Evolutionary conservation across 1,284 basidiomycete species (phyloP).

Genomic region (Pascua sp.): DNA sequence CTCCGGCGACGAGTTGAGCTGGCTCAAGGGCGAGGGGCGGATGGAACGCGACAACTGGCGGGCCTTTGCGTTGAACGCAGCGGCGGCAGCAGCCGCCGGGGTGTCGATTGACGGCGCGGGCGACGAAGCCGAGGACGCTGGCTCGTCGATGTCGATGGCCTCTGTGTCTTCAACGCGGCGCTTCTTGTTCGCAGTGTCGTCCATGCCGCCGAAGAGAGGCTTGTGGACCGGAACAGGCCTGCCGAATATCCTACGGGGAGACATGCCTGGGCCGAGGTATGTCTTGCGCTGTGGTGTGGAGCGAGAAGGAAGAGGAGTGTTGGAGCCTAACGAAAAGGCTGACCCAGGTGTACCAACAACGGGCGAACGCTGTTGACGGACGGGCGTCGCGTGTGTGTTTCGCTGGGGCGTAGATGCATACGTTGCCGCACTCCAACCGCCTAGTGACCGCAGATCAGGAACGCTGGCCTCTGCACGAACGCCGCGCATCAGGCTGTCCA

Average conservation of each 20-base stretch:
- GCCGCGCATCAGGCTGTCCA: slow-evolving; percentile 30
- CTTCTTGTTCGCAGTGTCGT: slow-evolving; percentile 19
- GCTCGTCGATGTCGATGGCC: slow-evolving; percentile 10
- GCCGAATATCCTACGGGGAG: slow-evolving; percentile 27
- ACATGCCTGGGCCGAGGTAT: slow-evolving; percentile 44
- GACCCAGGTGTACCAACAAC: slow-evolving; percentile 17
- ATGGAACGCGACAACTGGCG: slow-evolving; percentile 1
- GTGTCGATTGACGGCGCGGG: background rate
- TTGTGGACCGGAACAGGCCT: slow-evolving; percentile 11
- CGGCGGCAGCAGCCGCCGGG: slow-evolving; percentile 6
- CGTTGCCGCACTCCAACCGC: slow-evolving; percentile 26
- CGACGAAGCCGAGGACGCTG: background rate
- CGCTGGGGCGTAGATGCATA: background rate
- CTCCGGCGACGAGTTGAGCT: slow-evolving; percentile 6
- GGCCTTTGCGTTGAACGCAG: slow-evolving; percentile 8
- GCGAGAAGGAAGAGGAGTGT: background rate
- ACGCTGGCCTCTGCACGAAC: slow-evolving; percentile 23
- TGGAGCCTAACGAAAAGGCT: slow-evolving; percentile 15
- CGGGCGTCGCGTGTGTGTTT: background rate
- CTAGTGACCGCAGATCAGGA: background rate
- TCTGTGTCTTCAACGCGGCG: slow-evolving; percentile 11
- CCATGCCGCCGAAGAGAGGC: slow-evolving; percentile 21
- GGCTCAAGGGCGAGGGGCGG: slow-evolving; percentile 22
- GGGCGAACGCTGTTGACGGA: background rate
- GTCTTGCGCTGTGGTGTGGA: slow-evolving; percentile 7